Evolutionary conservation across 1,139 yeast species (phyloP), one percentile per base, ranked within the genome.

Genomic region (Candida glucosophila): DNA sequence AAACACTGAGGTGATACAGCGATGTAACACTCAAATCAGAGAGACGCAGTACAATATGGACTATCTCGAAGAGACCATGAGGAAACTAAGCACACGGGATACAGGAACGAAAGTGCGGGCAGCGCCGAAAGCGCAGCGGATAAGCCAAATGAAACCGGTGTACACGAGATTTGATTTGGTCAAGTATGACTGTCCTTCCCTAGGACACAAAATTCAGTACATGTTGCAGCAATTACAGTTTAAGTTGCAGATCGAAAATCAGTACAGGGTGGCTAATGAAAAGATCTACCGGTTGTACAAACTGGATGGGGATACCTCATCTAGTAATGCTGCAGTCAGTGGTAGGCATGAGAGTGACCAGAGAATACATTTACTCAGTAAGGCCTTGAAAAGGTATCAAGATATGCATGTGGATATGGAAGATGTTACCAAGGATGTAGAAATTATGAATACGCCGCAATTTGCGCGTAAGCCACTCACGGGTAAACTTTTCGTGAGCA

Each of bases 151-250:
- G 12, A 28, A 19, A 22, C 14, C 17, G 5, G 25, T 20, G n/a
- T 73, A 70, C 43, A 72, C 88, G 1, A 63, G 83, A 19, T 58
- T 88, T 41, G 98, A 90, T 49, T 61, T 90, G 33, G 70, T 85
- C 49, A 86, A 86, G 43, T 86, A 85, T 47, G 96, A 90, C 43
- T 83, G 95, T 40, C 95, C 96, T 1, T 82, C 94, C 2, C 60
- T 90, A 41, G 95, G 96, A n/a, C 95, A 90, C 43, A 73, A 92
- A 37, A 90, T 90, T 43, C 95, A 85, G 52, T 78, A 82, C 43
- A 88, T 90, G 97, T 67, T 90, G 30, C 96, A 86, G 53, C 94
- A 86, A 50, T 64, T 90, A 30, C 95, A 86, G 47, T 86, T 88
- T 53, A 90, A 90, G 52, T 65, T 88, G 27, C 92, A 88, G 45